Base-by-base conservation (phyloP, 1,284 basidiomycete genomes). In the Microstroma glucosiphilum region DNA sequence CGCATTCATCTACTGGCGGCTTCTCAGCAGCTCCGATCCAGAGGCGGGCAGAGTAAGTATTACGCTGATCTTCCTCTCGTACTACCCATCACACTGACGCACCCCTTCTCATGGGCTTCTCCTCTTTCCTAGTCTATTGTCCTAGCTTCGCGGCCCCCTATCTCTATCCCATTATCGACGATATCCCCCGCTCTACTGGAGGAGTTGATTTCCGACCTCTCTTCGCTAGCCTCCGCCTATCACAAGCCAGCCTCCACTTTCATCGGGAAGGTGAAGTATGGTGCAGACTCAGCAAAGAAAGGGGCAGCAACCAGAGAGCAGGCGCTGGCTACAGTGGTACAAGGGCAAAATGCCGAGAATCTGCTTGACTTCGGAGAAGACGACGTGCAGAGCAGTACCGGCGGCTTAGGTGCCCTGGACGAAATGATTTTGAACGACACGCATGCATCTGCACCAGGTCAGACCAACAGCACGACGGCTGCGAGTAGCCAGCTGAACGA, bases 1-100 rank as follows among this genome's bases (percentile, higher is more conserved):
- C 37, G 92, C 91, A 0, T 97, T 96, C 79, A 94, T 97, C 56
- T 96, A 96, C 78, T 97, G 93, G 93, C 84, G 94, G 64, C 79
- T 97, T 66, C 80, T 97, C 51, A 93, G 90, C 30, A 77, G 75
- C 11, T 91, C 91, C 42, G 94, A 98, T 80, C 89, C 91, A 1
- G 90, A 86, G 3, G 92, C 92, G 21, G 93, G 93, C 0, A 96
- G 93, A 85, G 91, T 90, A 68, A 56, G 82, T 69, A 37, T 3
- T 9, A 37, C 4, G 9, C 30, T 9, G 9, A n/a, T n/a, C 30
- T 46, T 37, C 21, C 7, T 25, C 11, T 40, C 53, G 11, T 12
- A 19, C n/a, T 7, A 12, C 6, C 3, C 3, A n/a, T n/a, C 6
- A 12, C 46, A 48, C 21, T 23, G 46, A 17, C 46, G 11, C 43